Percentiles rank a stretch among this genome's conserved stretches.
Conservation (phyloP, 352 stramenopile genomes). For the Pythium vanterpoolii region DNA sequence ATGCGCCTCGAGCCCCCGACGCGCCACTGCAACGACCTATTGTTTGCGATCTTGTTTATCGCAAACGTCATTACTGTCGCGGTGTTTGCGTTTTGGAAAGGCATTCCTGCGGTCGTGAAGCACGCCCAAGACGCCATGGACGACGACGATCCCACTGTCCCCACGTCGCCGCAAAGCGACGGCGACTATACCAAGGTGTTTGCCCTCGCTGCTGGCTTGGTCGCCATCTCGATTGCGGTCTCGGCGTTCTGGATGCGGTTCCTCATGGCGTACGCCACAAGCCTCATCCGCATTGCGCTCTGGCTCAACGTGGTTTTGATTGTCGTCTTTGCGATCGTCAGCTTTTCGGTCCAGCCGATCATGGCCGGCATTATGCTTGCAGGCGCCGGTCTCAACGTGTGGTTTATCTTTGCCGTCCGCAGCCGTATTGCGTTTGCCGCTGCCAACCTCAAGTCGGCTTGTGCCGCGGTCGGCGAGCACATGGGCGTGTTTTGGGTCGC, state of each 20-base stretch:
- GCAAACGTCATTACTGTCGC: conserved; percentile 52
- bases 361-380: conserved; percentile 54
- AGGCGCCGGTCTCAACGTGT: conserved; percentile 74
- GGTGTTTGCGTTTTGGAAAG: conserved; percentile 68
- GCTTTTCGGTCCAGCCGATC: conserved; percentile 62
- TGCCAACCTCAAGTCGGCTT: conserved; percentile 76
- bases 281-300: conserved; percentile 77
- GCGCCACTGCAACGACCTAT: conserved; percentile 67
- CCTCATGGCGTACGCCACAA: conserved; percentile 66
- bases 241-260: conserved; percentile 76
- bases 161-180: conserved; percentile 17
- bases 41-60: conserved; percentile 75
- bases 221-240: conserved; percentile 47
- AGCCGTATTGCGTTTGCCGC: conserved; percentile 81
- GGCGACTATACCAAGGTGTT: conserved; percentile 50
- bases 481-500: conserved; percentile 62
- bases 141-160: conserved; percentile 19
- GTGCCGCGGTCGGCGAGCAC: conserved; percentile 50
- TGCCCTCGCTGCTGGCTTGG: conserved; percentile 45
- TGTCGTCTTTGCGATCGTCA: conserved; percentile 55
- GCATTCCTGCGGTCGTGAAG: conserved; percentile 51
- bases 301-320: conserved; percentile 81
- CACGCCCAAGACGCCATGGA: conserved; percentile 13
- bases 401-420: conserved; percentile 76
- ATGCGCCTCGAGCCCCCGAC: conserved; percentile 58